Evolutionary conservation across 2,329 filamentous ascomycete species (phyloP).

Genomic region (Hypoxylon rubiginosum): DNA sequence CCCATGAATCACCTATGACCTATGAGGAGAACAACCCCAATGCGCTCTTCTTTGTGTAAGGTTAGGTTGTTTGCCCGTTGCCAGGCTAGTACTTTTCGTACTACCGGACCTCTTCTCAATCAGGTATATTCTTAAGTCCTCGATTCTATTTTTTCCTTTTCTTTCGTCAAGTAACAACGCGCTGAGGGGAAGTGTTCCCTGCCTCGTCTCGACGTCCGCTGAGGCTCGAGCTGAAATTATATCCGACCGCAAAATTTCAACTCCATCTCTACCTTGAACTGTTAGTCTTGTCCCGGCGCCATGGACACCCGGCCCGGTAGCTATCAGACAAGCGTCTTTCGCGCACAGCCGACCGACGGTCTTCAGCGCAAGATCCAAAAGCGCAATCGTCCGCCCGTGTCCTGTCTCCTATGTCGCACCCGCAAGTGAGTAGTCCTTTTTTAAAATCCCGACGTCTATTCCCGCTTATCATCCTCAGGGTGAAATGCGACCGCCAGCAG

Average conservation of each 20-base stretch:
- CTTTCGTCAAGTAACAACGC: background rate
- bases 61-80: background rate
- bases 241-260: conserved; percentile 24
- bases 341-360: conserved; percentile 53
- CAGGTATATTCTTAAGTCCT: conserved; percentile 47
- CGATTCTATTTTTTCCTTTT: conserved; percentile 1
- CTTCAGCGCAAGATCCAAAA: conserved; percentile 55
- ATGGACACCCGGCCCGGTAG: conserved; percentile 51
- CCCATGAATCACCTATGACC: background rate
- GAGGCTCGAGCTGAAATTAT: conserved; percentile 34
- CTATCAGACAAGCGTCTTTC: conserved; percentile 55
- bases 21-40: background rate
- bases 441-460: conserved; percentile 17
- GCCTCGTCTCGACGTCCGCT: conserved; percentile 15
- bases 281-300: conserved; percentile 23
- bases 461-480: conserved; percentile 41
- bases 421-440: conserved; percentile 50
- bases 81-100: conserved; percentile 18
- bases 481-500: conserved; percentile 57
- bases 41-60: conserved; percentile 3
- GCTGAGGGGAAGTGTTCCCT: conserved; percentile 27
- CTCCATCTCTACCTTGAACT: background rate
- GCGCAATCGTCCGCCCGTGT: conserved; percentile 55
- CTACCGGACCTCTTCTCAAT: conserved; percentile 43
- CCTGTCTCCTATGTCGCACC: conserved; percentile 53